phyloP scores from a whole-genome alignment of 345 rosid genomes.

The Turnera subulata region DNA sequence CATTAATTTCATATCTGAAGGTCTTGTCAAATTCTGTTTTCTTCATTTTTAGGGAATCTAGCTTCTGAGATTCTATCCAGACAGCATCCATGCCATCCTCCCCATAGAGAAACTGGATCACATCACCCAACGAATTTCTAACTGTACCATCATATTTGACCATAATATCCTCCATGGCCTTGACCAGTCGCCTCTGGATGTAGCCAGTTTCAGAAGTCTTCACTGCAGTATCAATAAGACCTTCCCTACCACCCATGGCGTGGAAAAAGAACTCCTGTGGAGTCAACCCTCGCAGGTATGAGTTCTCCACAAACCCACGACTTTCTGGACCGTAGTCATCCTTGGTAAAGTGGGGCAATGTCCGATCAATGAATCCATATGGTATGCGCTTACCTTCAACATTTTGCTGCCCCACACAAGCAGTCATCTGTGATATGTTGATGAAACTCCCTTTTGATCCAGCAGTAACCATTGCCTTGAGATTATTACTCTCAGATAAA shows the following conservation, averaged over 20 bases:
- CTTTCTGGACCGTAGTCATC: conserved; percentile 98
- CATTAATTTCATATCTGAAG: conserved; percentile 83
- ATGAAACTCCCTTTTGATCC: conserved; percentile 99
- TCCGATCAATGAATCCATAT: conserved; percentile 81
- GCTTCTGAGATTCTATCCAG: conserved; percentile 93
- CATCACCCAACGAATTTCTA: conserved; percentile 94
- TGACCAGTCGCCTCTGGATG: conserved; percentile 95
- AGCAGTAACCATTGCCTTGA: conserved; percentile 99
- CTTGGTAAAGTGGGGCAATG: conserved; percentile 94
- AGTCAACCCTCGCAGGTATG: conserved; percentile 93
- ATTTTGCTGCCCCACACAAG: conserved; percentile 99
- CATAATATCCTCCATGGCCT: conserved; percentile 99
- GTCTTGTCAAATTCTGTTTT: conserved; percentile 67
- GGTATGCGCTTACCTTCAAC: conserved; percentile 99
- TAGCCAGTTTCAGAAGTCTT: conserved; percentile 99
- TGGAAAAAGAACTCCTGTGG: conserved; percentile 99
- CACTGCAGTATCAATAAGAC: conserved; percentile 98
- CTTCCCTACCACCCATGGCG: conserved; percentile 99
- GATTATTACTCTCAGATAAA: conserved; percentile 95
- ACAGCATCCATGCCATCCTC: conserved; percentile 99
- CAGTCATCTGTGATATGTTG: conserved; percentile 98
- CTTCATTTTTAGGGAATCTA: conserved; percentile 92
- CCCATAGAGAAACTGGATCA: conserved; percentile 95
- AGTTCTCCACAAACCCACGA: conserved; percentile 99
- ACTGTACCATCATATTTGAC: conserved; percentile 98